Evolutionary conservation across 129 eudicot genomes (phyloP), one percentile per base, ranked within the genome.

Genomic region (Solidago caesia): DNA sequence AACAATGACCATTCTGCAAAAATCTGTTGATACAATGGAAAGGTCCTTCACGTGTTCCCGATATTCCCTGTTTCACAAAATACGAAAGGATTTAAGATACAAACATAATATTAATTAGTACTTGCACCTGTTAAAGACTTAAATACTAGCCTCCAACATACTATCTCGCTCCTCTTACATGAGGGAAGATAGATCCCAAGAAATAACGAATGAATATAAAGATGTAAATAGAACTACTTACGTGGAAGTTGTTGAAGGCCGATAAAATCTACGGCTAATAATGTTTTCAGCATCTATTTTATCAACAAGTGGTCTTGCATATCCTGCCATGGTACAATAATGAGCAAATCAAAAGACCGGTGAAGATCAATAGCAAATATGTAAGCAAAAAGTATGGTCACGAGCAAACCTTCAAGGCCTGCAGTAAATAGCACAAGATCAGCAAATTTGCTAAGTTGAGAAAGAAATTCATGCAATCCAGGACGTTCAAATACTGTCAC

Each of bases 401-500:
- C 21, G 42, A 58, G 59, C 70, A 58, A 80, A 94, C 99, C 99
- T 95, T 95, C 99, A 81, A 95, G 99, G 63, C 97, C 99, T 14
- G 99, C 99, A 14, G 99, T 95, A 82, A 95, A 95, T 70, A 95
- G 78, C 60, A 95, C 95, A 53, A 95, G 90, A 82, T 91, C 94
- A 33, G 99, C 97, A 87, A 91, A 95, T 82, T 89, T 83, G 80
- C 88, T 85, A 12, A 95, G 97, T 79, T 91, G 89, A 47, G 83
- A 79, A 57, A 95, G 82, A 78, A 95, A 95, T 46, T 95, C 94
- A 66, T 86, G 89, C 78, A 95, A 81, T 66, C 99, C 99, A 47
- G 99, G 99, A 29, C 99, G 97, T 76, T 95, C 99, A 81, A 95
- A 95, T 78, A 95, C 99, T 1, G 99, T 95, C 72, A 95, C 99